phyloP scores from a whole-genome alignment of 441 rosid species.

The Theobroma grandiflorum region DNA sequence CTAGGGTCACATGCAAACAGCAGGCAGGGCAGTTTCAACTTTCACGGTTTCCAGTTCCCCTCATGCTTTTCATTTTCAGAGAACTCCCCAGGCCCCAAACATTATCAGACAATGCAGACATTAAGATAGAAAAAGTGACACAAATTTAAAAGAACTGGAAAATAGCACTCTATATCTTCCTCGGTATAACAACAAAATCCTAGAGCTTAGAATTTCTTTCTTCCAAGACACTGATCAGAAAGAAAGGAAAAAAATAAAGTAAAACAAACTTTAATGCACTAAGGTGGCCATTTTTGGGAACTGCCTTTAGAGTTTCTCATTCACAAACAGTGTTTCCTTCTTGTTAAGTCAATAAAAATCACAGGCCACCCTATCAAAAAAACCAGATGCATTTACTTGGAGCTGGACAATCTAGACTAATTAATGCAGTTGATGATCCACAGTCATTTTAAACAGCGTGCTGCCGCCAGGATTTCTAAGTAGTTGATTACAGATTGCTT shows the following conservation, averaged over 20 bases:
- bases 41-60: no score
- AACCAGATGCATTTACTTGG: constrained; percentile 28
- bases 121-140: background rate
- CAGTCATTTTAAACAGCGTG: background rate
- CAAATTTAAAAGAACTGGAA: background rate
- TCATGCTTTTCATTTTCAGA: no score
- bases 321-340: constrained; percentile 34
- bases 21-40: no score
- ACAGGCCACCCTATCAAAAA: constrained; percentile 30
- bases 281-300: constrained; percentile 46
- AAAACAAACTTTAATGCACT: constrained; percentile 22
- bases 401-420: background rate
- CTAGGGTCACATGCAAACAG: no score
- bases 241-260: constrained; percentile 31
- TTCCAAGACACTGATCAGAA: constrained; percentile 39
- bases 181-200: constrained; percentile 52
- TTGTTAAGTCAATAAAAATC: constrained; percentile 27
- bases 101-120: background rate
- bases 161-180: constrained; percentile 44
- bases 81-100: background rate
- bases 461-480: background rate
- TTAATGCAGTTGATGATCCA: background rate
- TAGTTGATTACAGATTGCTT: background rate
- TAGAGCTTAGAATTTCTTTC: constrained; percentile 45
- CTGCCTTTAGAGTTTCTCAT: constrained; percentile 36